Base-by-base conservation (phyloP, 495 filamentous ascomycete genomes). In the Aspergillus sparsus region DNA sequence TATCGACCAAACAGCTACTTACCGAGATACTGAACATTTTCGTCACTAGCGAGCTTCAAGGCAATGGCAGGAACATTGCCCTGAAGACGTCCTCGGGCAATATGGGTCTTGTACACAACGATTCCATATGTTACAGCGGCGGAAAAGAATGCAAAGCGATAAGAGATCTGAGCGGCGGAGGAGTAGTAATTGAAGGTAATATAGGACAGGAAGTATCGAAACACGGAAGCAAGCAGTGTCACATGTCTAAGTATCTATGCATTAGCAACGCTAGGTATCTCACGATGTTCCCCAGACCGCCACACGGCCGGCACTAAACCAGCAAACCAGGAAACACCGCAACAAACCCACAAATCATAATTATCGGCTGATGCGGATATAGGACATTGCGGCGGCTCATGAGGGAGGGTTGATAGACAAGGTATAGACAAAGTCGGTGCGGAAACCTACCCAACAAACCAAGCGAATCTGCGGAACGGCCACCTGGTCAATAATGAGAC, bases 11-110 rank as follows among this genome's bases (percentile, higher is more conserved):
- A 18, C 27, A 1, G n/a, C 6, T 5, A 84, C 91, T 70, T 83
- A 98, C 94, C 81, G 36, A 98, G 83, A 72, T 98, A 98, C 71
- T 98, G 94, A 49, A 98, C 89, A 77, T 98, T 98, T 82, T 98
- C 94, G 73, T 98, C 94, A 15, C 85, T 76, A 55, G 86, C 80
- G 60, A 94, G 75, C 63, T 86, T 84, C 49, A 92, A 33, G 31
- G 77, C 71, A 62, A 86, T 84, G 62, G 77, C 80, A 62, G 84
- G 82, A 42, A 83, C 81, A 56, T 78, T 81, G 50, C 86, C 87
- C 50, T 83, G 77, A 35, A 77, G 70, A 73, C 85, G 84, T 61
- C 88, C 82, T 57, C 90, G 86, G 60, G 94, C 89, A 57, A 93
- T 86, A 77, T 89, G 93, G 53, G 91, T 91, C 83, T 98, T 98